A percentile compares a stretch with the other conserved stretches of the same genome.
Conservation (phyloP, 129 eudicot genomes). For the Tagetes patula region DNA sequence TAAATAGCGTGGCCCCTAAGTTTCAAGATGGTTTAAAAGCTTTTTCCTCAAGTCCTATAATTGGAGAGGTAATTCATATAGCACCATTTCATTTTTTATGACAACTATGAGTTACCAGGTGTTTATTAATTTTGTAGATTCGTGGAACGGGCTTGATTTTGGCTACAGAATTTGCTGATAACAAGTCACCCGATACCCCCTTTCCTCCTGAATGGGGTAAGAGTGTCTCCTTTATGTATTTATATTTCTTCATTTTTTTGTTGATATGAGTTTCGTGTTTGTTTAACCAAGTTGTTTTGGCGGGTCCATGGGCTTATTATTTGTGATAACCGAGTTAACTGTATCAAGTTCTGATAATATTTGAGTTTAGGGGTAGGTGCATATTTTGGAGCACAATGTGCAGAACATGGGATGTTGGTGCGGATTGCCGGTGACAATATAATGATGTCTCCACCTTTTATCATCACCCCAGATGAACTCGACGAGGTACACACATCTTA, state of each 20-base stretch:
- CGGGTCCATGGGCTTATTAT: background rate
- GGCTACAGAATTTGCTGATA: conserved; percentile 62
- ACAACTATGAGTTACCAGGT: background rate
- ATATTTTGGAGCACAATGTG: conserved; percentile 84
- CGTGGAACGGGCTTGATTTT: conserved; percentile 62
- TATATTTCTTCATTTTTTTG: background rate
- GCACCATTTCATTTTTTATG: background rate
- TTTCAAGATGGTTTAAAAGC: conserved; percentile 62
- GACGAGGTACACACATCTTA: conserved; percentile 52
- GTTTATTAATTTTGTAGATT: conserved; percentile 38
- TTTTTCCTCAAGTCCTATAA: conserved; percentile 53
- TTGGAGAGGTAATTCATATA: conserved; percentile 51
- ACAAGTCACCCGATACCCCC: conserved; percentile 58
- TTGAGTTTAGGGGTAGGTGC: conserved; percentile 60
- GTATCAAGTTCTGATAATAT: conserved; percentile 1
- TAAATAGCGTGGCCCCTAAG: conserved; percentile 46
- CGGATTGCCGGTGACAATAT: conserved; percentile 81
- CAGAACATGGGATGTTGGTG: conserved; percentile 82
- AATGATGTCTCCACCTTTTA: conserved; percentile 90
- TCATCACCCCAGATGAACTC: conserved; percentile 57
- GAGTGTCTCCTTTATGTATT: conserved; percentile 6
- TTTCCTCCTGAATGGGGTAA: conserved; percentile 71
- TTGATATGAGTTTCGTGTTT: background rate
- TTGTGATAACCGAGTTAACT: background rate
- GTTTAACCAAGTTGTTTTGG: background rate